These are phyloP conservation scores for Penstemon davidsonii DNA, from an alignment of 257 asterid genomes.

Conservation along the genomic window DNA sequence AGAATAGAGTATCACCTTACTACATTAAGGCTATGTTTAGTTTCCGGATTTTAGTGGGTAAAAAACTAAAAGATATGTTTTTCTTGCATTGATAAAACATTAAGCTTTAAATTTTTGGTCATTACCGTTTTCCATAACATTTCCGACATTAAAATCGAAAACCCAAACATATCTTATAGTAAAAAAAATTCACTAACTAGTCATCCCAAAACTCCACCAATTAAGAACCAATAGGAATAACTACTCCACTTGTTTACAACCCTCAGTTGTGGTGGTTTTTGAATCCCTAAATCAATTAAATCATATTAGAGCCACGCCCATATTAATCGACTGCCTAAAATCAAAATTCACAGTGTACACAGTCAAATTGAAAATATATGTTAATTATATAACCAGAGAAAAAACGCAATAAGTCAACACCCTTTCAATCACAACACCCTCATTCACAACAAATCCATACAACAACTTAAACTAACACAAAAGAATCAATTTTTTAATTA, in stretches of 20 bases:
- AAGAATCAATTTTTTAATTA: not conserved
- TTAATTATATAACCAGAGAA: not conserved
- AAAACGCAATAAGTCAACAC: conserved; percentile 21
- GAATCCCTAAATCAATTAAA: conserved; percentile 11
- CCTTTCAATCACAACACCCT: conserved; percentile 17
- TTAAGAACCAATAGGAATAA: not conserved
- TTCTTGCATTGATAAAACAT: no score
- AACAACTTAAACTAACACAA: conserved; percentile 6
- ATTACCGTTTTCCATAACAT: no score
- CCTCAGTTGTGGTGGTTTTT: not conserved
- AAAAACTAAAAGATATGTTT: no score
- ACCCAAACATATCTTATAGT: no score
- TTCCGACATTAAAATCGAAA: no score
- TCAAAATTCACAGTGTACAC: not conserved
- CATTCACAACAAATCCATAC: conserved; percentile 23
- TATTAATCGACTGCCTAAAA: conserved; percentile 20
- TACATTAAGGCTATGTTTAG: no score
- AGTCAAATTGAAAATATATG: conserved; percentile 7
- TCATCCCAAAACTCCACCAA: conserved; percentile 10
- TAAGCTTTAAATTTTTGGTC: no score
- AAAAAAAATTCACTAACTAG: not conserved
- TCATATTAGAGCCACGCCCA: conserved; percentile 20
- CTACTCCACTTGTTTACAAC: conserved; percentile 4
- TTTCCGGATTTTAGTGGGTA: no score
- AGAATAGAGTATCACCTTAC: not conserved